Base-by-base conservation (phyloP, 441 rosid species). In the Croton setiger region DNA sequence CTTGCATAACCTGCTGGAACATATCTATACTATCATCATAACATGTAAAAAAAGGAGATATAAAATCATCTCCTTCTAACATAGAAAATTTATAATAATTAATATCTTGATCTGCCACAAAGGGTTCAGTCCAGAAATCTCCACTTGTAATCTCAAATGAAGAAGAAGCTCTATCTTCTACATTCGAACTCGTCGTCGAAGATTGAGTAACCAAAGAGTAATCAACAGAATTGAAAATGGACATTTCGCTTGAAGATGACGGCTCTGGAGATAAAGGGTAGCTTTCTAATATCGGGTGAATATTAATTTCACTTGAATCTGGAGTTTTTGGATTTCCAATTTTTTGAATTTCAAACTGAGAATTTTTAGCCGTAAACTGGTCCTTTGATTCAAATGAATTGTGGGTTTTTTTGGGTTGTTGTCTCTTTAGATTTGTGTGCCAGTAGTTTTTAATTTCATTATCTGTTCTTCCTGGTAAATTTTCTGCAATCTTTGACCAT, bases 101-200 rank as follows among this genome's bases (percentile, higher is more conserved):
- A n/a, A n/a, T n/a, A 55, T 66, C 64, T 49, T 67, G 75, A 37
- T 59, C 87, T 35, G 76, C 31, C 18, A 83, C 60, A 60, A 83
- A 83, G 9, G 87, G 84, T 21, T 83, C 67, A 2, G 77, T 80
- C 87, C 87, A 83, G 54, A 83, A 83, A 77, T 83, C 81, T 65
- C 72, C 83, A 44, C 69, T 43, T 44, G 47, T 35, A 44, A 2
- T 31, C 7, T 31, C 66, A 33, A 47, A 39, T 6, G 63, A 36
- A 62, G 14, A 35, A 62, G 18, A 35, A n/a, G 14, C 9, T 18
- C 23, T 13, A 15, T 49, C 70, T 23, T 68, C 72, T 48, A 56
- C 11, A 48, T n/a, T 20, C 0, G 36, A 13, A 1, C 53, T 18
- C 11, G 39, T 13, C 44, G 51, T 15, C 5, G 76, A 43, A 8